Conservation (phyloP, 2,329 filamentous ascomycete species). For the Monilinia laxa region DNA sequence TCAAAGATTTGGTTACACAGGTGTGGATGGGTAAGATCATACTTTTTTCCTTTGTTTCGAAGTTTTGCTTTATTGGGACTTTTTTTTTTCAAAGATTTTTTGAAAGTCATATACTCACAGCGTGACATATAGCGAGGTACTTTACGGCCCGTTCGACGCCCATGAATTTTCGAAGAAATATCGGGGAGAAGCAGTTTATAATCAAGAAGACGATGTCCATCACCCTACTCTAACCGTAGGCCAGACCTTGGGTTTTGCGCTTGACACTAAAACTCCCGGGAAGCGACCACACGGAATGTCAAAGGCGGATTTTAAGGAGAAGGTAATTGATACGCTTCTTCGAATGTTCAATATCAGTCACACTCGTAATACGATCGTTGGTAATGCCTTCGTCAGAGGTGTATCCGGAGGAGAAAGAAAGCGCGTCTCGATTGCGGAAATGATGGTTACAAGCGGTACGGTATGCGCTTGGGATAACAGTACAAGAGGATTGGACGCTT, state of each 20-base stretch:
- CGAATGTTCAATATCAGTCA: conserved; percentile 96
- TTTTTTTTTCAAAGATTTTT: not conserved
- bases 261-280: conserved; percentile 81
- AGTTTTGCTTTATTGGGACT: not conserved
- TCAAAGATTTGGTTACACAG: conserved; percentile 58
- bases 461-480: conserved; percentile 80
- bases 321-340: conserved; percentile 70
- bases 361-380: conserved; percentile 80
- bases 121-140: conserved; percentile 59
- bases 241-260: conserved; percentile 80
- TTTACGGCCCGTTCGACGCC: conserved; percentile 72
- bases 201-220: conserved; percentile 83
- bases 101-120: not conserved
- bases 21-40: conserved; percentile 40
- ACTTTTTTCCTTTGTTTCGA: not conserved
- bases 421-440: conserved; percentile 76
- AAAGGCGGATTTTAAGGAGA: conserved; percentile 72
- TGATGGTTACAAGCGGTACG: conserved; percentile 68
- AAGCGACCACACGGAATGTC: conserved; percentile 74
- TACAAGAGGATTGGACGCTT: conserved; percentile 76
- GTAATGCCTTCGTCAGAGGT: conserved; percentile 76
- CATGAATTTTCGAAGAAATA: conserved; percentile 69
- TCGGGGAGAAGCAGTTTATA: conserved; percentile 81
- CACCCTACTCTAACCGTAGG: conserved; percentile 81
- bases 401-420: conserved; percentile 70